These are phyloP conservation scores for Lathyrus tuberosus DNA, from an alignment of 306 rosid genomes.

Conservation along the genomic window DNA sequence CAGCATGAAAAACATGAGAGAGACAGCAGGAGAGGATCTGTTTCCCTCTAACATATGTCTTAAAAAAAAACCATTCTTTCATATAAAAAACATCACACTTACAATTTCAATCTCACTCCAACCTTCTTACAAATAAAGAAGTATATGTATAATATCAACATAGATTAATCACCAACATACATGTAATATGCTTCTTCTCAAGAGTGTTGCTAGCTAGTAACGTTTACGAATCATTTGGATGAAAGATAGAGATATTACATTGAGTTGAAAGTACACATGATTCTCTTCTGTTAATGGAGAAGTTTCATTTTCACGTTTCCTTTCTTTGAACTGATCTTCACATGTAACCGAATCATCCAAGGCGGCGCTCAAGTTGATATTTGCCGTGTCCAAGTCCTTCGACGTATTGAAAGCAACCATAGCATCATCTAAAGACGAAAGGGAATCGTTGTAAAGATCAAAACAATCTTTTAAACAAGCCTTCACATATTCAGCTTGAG, in stretches of 20 bases:
- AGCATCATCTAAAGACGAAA: conserved; percentile 43
- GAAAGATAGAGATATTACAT: conserved; percentile 58
- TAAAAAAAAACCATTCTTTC: background rate
- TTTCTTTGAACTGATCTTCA: conserved; percentile 68
- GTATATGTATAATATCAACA: background rate
- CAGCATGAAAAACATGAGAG: no score
- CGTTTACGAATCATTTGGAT: conserved; percentile 32
- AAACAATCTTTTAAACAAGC: conserved; percentile 54
- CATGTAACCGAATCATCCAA: conserved; percentile 61
- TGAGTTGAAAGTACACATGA: conserved; percentile 44
- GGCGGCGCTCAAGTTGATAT: conserved; percentile 33
- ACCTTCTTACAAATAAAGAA: conserved; percentile 13
- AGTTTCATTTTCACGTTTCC: conserved; percentile 42
- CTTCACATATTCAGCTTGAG: conserved; percentile 23
- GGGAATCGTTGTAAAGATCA: conserved; percentile 53
- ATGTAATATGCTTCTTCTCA: background rate
- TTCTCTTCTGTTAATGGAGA: conserved; percentile 61
- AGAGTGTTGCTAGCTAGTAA: background rate
- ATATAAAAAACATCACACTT: conserved; percentile 3
- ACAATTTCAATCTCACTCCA: conserved; percentile 18
- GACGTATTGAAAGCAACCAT: conserved; percentile 45
- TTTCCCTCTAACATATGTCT: no score
- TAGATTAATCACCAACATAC: background rate
- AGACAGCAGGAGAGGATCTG: no score
- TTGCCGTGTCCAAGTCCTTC: conserved; percentile 41